These are phyloP conservation scores for Clonostachys sp. DNA, from an alignment of 2,329 filamentous ascomycete genomes.

Conservation along the genomic window DNA sequence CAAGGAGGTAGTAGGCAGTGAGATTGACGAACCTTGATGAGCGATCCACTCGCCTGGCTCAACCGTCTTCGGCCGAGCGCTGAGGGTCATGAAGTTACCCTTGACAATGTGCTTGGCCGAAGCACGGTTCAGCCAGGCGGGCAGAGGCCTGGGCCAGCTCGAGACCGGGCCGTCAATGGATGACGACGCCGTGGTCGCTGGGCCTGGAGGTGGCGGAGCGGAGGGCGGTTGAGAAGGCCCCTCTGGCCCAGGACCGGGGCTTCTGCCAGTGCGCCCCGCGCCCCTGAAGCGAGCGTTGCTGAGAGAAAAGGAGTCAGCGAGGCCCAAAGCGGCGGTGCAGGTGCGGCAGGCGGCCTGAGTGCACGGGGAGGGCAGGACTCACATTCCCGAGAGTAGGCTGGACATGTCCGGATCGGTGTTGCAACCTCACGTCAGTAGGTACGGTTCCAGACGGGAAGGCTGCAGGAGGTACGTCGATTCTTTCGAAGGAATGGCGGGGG, in stretches of 20 bases:
- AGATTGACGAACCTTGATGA: conserved; percentile 69
- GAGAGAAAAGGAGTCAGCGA: neutral
- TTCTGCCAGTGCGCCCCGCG: conserved; percentile 16
- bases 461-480: too few species aligned
- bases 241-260: conserved; percentile 19
- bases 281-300: conserved; percentile 48
- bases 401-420: conserved; percentile 26
- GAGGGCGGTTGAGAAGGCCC: conserved; percentile 24
- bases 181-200: conserved; percentile 20
- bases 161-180: conserved; percentile 11
- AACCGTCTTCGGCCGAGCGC: conserved; percentile 87
- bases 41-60: conserved; percentile 95
- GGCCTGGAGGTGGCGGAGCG: conserved; percentile 3
- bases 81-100: conserved; percentile 97
- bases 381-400: conserved; percentile 49
- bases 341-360: neutral
- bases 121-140: conserved; percentile 69
- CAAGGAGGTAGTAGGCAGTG: neutral
- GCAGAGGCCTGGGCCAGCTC: conserved; percentile 50
- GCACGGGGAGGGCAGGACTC: conserved; percentile 20
- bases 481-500: too few species aligned
- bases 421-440: too few species aligned
- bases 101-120: conserved; percentile 88
- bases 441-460: too few species aligned
- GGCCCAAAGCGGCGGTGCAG: neutral